Evolutionary conservation across 2,329 filamentous ascomycete genomes (phyloP).

Genomic region (Ambrosiella cleistominuta): DNA sequence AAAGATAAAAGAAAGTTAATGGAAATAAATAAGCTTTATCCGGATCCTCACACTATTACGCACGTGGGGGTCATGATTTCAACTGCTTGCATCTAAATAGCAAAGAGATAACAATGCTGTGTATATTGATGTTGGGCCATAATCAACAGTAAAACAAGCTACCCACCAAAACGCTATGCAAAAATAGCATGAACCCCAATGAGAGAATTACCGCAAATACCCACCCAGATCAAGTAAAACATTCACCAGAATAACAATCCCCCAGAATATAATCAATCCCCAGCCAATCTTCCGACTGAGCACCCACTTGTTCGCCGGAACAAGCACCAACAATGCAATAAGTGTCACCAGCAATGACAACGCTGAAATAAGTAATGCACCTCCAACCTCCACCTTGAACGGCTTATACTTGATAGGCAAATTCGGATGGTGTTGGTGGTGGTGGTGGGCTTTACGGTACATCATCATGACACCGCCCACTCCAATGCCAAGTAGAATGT

Average conservation of each 20-base stretch:
- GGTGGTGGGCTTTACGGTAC: conserved; percentile 48
- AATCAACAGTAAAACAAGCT: background rate
- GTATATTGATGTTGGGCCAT: no score
- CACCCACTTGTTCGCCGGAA: conserved; percentile 74
- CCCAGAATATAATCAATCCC: conserved; percentile 66
- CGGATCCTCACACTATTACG: no score
- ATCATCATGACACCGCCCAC: conserved; percentile 80
- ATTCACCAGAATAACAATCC: conserved; percentile 61
- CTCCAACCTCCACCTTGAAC: conserved; percentile 70
- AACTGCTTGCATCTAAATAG: no score
- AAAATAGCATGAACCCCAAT: background rate
- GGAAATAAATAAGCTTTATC: no score
- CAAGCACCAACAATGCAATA: conserved; percentile 56
- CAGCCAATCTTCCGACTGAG: conserved; percentile 71
- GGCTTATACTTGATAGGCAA: conserved; percentile 49
- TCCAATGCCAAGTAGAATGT: conserved; percentile 90
- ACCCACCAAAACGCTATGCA: background rate
- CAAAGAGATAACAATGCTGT: no score
- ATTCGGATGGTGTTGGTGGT: conserved; percentile 45
- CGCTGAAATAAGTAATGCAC: conserved; percentile 69
- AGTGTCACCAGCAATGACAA: conserved; percentile 71
- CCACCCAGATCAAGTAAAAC: conserved; percentile 60
- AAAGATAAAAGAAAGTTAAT: no score
- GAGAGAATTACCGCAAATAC: conserved; percentile 19
- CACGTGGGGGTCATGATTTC: no score